These are phyloP conservation scores for Mycena floridula DNA, from an alignment of 768 basidiomycete genomes.

Conservation along the genomic window DNA sequence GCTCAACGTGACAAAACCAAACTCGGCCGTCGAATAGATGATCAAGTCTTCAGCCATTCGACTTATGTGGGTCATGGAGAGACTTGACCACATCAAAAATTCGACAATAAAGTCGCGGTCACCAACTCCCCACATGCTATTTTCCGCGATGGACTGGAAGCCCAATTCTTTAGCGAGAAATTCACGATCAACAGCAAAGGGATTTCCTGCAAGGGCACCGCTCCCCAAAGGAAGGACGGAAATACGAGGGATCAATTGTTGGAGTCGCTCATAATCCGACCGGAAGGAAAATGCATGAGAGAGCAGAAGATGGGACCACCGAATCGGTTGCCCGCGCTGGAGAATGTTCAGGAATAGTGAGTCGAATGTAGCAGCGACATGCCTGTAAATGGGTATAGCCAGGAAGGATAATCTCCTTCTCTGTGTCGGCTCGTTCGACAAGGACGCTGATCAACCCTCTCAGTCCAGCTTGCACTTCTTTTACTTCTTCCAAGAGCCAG, in stretches of 20 bases:
- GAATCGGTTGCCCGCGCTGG: constrained; percentile 95
- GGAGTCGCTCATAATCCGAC: constrained; percentile 82
- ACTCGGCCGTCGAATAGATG: constrained; percentile 95
- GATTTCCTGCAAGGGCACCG: constrained; percentile 94
- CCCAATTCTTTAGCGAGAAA: constrained; percentile 88
- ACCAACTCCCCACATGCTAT: constrained; percentile 94
- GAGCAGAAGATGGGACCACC: constrained; percentile 96
- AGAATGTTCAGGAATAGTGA: not conserved
- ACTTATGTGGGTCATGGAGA: constrained; percentile 91
- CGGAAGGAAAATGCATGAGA: constrained; percentile 93
- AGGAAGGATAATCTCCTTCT: constrained; percentile 85
- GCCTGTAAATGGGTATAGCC: constrained; percentile 99
- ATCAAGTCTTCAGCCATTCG: constrained; percentile 95
- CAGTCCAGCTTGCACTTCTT: constrained; percentile 58
- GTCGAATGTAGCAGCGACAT: constrained; percentile 2
- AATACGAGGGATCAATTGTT: constrained; percentile 80
- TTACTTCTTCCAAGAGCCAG: constrained; percentile 83
- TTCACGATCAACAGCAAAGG: constrained; percentile 89
- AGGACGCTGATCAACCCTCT: constrained; percentile 81
- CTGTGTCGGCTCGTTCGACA: constrained; percentile 89
- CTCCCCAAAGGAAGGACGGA: constrained; percentile 92
- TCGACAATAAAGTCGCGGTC: constrained; percentile 98
- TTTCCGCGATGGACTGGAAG: constrained; percentile 85
- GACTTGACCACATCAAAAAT: constrained; percentile 93
- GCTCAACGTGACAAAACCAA: constrained; percentile 92